Conservation (phyloP, 495 filamentous ascomycete species). For the Umbilicaria muhlenbergii region DNA sequence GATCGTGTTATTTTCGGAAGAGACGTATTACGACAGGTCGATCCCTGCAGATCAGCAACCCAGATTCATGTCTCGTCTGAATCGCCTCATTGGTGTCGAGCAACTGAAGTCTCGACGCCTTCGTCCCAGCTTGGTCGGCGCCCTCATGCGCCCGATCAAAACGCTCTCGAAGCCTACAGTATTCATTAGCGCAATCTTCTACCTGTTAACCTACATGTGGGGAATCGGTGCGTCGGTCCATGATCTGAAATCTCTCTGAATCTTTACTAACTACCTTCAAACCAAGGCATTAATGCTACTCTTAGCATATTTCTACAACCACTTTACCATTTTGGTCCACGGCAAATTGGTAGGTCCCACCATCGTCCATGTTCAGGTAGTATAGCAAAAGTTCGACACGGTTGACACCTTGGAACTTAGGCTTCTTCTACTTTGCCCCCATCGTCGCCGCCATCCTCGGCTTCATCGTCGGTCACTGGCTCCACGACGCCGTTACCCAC, state of each 20-base stretch:
- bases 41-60: slow-evolving; percentile 7
- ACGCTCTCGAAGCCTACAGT: slow-evolving; percentile 21
- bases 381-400: no score
- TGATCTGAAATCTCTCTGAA: no score
- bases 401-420: not conserved
- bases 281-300: slow-evolving; percentile 23
- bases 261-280: no score
- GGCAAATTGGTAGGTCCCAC: slow-evolving; percentile 28
- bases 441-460: slow-evolving; percentile 39
- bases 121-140: slow-evolving; percentile 5
- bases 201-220: slow-evolving; percentile 24
- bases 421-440: slow-evolving; percentile 42
- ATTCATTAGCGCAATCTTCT: slow-evolving; percentile 20
- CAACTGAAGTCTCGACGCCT: slow-evolving; percentile 7
- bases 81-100: slow-evolving; percentile 9
- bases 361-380: not conserved
- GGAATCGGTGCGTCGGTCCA: slow-evolving; percentile 21
- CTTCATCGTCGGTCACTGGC: slow-evolving; percentile 37
- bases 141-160: slow-evolving; percentile 6
- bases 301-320: slow-evolving; percentile 20
- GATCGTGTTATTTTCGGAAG: slow-evolving; percentile 6
- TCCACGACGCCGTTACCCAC: slow-evolving; percentile 33
- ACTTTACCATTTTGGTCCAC: slow-evolving; percentile 31
- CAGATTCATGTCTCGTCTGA: slow-evolving; percentile 1
- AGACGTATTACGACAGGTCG: slow-evolving; percentile 8